Evolutionary conservation across 495 filamentous ascomycete species (phyloP).

Genomic region (Penicilliopsis zonata): DNA sequence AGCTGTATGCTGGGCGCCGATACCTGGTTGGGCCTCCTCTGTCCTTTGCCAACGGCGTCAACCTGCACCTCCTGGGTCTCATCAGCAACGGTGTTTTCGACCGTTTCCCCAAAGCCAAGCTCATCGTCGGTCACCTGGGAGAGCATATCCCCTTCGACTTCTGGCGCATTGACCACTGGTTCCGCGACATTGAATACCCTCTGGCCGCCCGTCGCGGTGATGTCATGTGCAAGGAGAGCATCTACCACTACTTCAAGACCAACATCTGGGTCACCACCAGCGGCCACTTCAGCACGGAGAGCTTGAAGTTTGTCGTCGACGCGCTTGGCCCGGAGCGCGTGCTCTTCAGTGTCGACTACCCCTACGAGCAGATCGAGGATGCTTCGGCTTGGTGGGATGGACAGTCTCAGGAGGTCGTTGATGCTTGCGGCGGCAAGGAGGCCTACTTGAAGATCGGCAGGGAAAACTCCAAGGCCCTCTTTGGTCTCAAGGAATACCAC

Average conservation of each 20-base stretch:
- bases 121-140: conserved; percentile 56
- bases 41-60: conserved; percentile 37
- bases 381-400: conserved; percentile 45
- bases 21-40: conserved; percentile 34
- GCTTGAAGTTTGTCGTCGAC: conserved; percentile 35
- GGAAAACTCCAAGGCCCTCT: conserved; percentile 43
- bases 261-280: conserved; percentile 57
- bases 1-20: conserved; percentile 29
- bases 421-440: conserved; percentile 26
- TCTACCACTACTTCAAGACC: conserved; percentile 43
- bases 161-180: conserved; percentile 50
- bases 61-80: conserved; percentile 37
- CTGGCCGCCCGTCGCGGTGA: conserved; percentile 25
- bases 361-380: conserved; percentile 40
- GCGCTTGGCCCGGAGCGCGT: conserved; percentile 32
- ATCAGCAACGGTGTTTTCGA: conserved; percentile 41
- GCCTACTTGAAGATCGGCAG: conserved; percentile 39
- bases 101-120: conserved; percentile 40
- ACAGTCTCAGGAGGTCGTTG: too few species aligned
- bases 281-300: conserved; percentile 46
- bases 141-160: conserved; percentile 55
- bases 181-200: conserved; percentile 33
- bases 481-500: conserved; percentile 21
- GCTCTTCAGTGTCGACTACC: conserved; percentile 40
- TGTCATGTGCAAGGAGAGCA: conserved; percentile 38